Evolutionary conservation across 352 stramenopile species (phyloP), one percentile per base, ranked within the genome.

Genomic region (Phytopythium chamaehyphon): DNA sequence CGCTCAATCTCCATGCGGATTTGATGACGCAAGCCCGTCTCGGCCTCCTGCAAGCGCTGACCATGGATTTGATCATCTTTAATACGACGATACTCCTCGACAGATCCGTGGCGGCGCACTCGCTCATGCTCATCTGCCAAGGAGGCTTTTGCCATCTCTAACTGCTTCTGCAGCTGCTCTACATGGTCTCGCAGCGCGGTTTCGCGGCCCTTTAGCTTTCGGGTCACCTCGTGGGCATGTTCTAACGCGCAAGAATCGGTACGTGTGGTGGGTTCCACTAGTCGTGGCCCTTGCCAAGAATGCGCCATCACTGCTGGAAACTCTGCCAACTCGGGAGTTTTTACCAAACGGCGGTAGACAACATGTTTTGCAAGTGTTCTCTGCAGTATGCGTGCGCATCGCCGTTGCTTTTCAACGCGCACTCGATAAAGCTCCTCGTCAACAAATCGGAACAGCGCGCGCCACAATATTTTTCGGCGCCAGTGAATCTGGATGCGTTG

Each of bases 1-100:
- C 67, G 66, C 58, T 90, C 81, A 1, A 92, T 60, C 18, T 88
- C 81, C 33, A 75, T 45, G 14, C 78, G 78, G 52, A 90, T 83
- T 15, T 83, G 55, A 23, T 63, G 51, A 2, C 78, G 64, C 60
- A 79, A 86, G 15, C 55, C 46, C 19, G 10, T 42, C 51, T 87
- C 76, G 23, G 78, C 55, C 14, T 73, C 63, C 15, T 68, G 47
- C 15, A 89, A 56, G 15, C 68, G 55, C 19, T 64, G 62, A 9
- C 69, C 51, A 22, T 66, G 67, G 7, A 23, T 19, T 40, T 74
- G 65, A 21, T 84, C 74, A 10, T 85, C 76, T 56, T 86, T 86
- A 1, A 68, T 22, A 22, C 70, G 64, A 16, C 74, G 70, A 43
- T 78, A 47, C 4, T 69, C 63, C 18, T 74, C 68, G 33, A 84